phyloP scores from a whole-genome alignment of 495 filamentous ascomycete species.

The Aspergillus mulundensis region DNA sequence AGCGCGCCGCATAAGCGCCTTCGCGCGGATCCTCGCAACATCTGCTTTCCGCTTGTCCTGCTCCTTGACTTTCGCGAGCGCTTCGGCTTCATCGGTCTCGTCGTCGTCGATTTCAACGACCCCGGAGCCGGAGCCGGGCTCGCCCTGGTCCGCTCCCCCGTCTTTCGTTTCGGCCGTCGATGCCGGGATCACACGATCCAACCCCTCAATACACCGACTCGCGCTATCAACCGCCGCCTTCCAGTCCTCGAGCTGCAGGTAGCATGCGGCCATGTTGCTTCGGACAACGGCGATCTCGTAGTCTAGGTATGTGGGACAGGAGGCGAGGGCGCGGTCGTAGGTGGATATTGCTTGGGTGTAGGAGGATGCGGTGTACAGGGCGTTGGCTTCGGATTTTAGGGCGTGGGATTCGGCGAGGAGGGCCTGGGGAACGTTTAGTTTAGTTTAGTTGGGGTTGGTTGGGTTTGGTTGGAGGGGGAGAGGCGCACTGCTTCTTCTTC shows the following conservation, averaged over 20 bases:
- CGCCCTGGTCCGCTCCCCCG: constrained; percentile 15
- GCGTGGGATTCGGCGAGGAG: constrained; percentile 68
- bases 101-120: constrained; percentile 53
- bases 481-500: constrained; percentile 70
- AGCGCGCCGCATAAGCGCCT: constrained; percentile 81
- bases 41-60: constrained; percentile 53
- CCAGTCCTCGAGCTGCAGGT: constrained; percentile 83
- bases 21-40: constrained; percentile 73
- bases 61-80: constrained; percentile 46
- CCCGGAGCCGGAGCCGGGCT: too few relatives aligned
- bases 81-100: constrained; percentile 57
- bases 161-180: constrained; percentile 14
- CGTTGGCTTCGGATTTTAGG: constrained; percentile 75
- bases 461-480: background rate
- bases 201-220: constrained; percentile 63
- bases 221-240: constrained; percentile 76
- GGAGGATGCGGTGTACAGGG: constrained; percentile 63
- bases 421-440: constrained; percentile 32
- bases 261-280: constrained; percentile 86
- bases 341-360: constrained; percentile 84
- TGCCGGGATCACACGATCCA: constrained; percentile 56
- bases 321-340: constrained; percentile 79
- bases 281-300: constrained; percentile 84
- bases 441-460: constrained; percentile 6
- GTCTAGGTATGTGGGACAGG: constrained; percentile 83